Conservation (phyloP, 2,329 filamentous ascomycete species). For the Pleurostoma richardsiae region DNA sequence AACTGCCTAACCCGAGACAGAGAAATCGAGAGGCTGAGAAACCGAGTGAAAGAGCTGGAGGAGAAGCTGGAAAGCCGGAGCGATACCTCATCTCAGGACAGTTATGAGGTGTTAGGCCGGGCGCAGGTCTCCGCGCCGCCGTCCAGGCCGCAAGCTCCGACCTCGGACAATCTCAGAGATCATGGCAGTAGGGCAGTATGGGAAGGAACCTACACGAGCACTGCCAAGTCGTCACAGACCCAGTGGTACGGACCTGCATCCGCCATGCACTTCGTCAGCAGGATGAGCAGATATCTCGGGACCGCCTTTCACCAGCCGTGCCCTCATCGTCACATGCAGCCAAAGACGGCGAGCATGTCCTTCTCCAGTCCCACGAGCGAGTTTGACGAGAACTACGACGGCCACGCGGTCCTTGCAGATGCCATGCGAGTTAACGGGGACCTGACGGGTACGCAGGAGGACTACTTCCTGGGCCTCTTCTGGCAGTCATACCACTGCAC, state of each 20-base stretch:
- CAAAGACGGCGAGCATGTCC: constrained; percentile 1
- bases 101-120: too few relatives aligned
- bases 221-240: constrained; percentile 25
- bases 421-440: not conserved
- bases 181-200: constrained; percentile 10
- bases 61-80: constrained; percentile 10
- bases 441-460: constrained; percentile 29
- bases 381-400: not conserved
- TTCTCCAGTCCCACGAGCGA: constrained; percentile 7
- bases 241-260: constrained; percentile 40
- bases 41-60: constrained; percentile 23
- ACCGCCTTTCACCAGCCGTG: constrained; percentile 21
- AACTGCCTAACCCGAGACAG: constrained; percentile 9
- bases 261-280: constrained; percentile 36
- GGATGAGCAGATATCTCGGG: constrained; percentile 30
- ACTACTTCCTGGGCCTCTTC: constrained; percentile 32
- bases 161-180: not conserved
- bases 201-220: constrained; percentile 27
- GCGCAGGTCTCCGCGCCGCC: too few relatives aligned
- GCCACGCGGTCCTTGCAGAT: constrained; percentile 8
- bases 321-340: constrained; percentile 5
- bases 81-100: not conserved
- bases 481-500: constrained; percentile 32
- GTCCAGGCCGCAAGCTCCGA: too few relatives aligned
- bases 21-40: constrained; percentile 28